Evolutionary conservation across 768 basidiomycete species (phyloP), one percentile per base, ranked within the genome.

Genomic region (Psilocybe cyanescens): DNA sequence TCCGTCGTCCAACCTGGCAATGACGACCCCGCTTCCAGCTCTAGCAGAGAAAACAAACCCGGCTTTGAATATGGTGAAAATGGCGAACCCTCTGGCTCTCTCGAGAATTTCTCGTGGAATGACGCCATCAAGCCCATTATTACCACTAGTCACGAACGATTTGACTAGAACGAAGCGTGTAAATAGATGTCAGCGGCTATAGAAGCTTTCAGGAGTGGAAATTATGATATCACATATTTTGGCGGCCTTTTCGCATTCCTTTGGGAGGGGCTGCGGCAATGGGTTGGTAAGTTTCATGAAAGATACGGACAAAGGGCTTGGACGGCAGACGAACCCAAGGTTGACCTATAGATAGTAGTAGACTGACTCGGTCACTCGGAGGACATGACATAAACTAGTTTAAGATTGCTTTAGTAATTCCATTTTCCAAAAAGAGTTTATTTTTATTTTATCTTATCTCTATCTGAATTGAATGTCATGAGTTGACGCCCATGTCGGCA

Each of bases 1-100:
- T 67, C 94, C 95, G 72, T 96, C 85, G 4, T 86, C 79, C 16
- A 95, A 78, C 66, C 81, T 88, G 24, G 94, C 94, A 55, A 98
- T 95, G 37, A 97, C 95, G 17, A 98, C 76, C 6, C 95, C 95
- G 48, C 88, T 89, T 24, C 95, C 92, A 37, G 87, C 95, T 65
- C 92, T 80, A 2, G 92, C 93, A 46, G 90, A 92, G 75, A 95
- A 87, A 3, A 83, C 71, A 55, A 83, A 82, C 0, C 83, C 86
- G 24, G 88, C 95, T 68, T 95, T 95, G 76, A 94, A 83, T 55
- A 95, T 84, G 4, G 91, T 93, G 72, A 95, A 94, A 50, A 95
- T 93, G n/a, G 93, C 94, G 70, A 97, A 97, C 4, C 95, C 84
- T 70, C 78, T 82, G 4, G 84, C 83, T 61, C 81, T 78, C 62